A percentile compares a stretch with the other conserved stretches of the same genome.
Conservation (phyloP, 1,284 basidiomycete species). For the Cutaneotrichosporon dermatis region DNA sequence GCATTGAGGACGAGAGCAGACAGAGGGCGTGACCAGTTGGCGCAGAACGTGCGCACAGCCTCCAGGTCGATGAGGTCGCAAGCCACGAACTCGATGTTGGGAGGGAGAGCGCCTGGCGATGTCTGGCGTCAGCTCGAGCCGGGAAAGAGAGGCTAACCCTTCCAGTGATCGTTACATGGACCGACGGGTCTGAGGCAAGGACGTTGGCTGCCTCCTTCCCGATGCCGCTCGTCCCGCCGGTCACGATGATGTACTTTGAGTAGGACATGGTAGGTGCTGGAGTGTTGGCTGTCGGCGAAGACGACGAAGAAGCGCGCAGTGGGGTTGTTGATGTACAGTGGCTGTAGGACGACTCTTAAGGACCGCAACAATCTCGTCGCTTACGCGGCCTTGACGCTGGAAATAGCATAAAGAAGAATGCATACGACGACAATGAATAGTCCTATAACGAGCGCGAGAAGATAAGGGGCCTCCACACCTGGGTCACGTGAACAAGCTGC, state of each 20-base stretch:
- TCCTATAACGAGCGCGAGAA: too few species aligned
- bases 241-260: constrained; percentile 6
- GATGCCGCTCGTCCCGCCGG: constrained; percentile 19
- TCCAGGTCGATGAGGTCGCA: constrained; percentile 9
- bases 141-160: too few species aligned
- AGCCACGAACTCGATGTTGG: constrained; percentile 9
- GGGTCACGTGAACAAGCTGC: too few species aligned
- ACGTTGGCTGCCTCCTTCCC: constrained; percentile 21
- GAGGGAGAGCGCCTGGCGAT: constrained; percentile 10
- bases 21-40: constrained; percentile 1
- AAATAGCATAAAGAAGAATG: too few species aligned
- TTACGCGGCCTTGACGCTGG: too few species aligned
- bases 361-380: too few species aligned
- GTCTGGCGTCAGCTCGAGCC: constrained; percentile 7
- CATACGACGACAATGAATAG: too few species aligned
- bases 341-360: too few species aligned
- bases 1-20: constrained; percentile 4
- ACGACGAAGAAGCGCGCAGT: too few species aligned
- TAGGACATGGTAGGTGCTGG: neutral
- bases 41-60: constrained; percentile 1
- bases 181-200: constrained; percentile 14
- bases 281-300: too few species aligned
- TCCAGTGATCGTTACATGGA: constrained; percentile 21
- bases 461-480: too few species aligned
- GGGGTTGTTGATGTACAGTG: too few species aligned